Evolutionary conservation across 768 basidiomycete species (phyloP).

Genomic region (Cyclocybe cylindracea): DNA sequence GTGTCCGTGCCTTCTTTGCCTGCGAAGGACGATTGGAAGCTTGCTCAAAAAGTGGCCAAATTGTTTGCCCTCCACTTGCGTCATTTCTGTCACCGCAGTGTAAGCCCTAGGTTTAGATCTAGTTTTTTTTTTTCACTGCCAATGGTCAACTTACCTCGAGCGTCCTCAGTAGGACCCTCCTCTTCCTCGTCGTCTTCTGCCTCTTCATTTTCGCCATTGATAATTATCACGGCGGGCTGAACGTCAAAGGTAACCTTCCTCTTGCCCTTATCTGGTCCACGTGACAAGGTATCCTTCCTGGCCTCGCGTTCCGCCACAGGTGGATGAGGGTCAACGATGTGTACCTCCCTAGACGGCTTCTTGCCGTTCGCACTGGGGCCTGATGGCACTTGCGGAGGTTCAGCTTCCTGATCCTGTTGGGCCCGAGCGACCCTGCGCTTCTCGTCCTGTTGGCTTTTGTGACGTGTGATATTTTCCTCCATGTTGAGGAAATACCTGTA

Average conservation of each 20-base stretch:
- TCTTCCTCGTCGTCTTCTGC: constrained; percentile 25
- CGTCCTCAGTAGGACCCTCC: constrained; percentile 16
- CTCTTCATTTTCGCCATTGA: constrained; percentile 34
- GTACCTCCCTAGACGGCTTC: constrained; percentile 18
- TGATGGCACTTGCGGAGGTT: constrained; percentile 16
- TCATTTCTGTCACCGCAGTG: constrained; percentile 47
- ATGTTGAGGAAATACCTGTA: constrained; percentile 43
- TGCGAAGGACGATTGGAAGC: no score
- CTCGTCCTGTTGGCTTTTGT: constrained; percentile 24
- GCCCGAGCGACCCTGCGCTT: constrained; percentile 9
- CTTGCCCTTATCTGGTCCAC: constrained; percentile 49
- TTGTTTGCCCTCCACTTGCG: constrained; percentile 30
- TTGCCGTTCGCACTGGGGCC: constrained; percentile 18
- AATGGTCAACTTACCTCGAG: constrained; percentile 44
- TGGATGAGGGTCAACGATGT: constrained; percentile 15
- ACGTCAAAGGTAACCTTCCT: constrained; percentile 77
- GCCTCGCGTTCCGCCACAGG: constrained; percentile 12
- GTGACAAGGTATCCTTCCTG: constrained; percentile 22
- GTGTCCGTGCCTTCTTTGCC: no score
- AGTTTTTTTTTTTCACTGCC: constrained; percentile 1
- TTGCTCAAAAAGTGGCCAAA: no score
- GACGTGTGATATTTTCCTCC: constrained; percentile 44
- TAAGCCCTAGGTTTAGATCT: background rate
- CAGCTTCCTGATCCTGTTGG: constrained; percentile 18
- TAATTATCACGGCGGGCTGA: constrained; percentile 52